These are phyloP conservation scores for Leptodontidium sp. DNA, from an alignment of 2,329 filamentous ascomycete genomes.

Conservation along the genomic window DNA sequence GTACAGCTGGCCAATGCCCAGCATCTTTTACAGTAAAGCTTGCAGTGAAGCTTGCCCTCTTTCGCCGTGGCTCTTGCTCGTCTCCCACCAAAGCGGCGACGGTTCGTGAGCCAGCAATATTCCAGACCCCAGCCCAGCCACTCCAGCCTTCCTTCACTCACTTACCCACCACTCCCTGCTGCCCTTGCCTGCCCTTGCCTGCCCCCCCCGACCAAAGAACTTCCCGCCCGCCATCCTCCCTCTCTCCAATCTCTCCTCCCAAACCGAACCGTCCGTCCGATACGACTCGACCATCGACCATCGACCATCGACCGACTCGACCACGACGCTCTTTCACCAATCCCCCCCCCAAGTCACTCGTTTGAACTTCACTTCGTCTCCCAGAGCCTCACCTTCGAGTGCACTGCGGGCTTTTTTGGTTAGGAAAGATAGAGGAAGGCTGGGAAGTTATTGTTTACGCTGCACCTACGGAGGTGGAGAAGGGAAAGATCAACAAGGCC, in stretches of 20 bases:
- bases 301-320: neutral
- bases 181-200: neutral
- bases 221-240: slow-evolving; percentile 2
- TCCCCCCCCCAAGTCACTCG: slow-evolving; percentile 29
- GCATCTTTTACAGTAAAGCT: neutral
- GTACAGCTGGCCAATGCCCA: neutral
- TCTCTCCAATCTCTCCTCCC: neutral
- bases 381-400: slow-evolving; percentile 25
- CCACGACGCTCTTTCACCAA: slow-evolving; percentile 23
- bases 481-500: slow-evolving; percentile 33
- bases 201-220: neutral
- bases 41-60: neutral
- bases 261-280: neutral
- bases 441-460: slow-evolving; percentile 23
- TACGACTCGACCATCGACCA: slow-evolving; percentile 8
- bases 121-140: neutral
- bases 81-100: slow-evolving; percentile 11
- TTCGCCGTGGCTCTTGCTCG: neutral
- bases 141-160: neutral
- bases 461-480: slow-evolving; percentile 23
- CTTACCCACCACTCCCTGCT: neutral
- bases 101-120: neutral
- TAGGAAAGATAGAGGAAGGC: slow-evolving; percentile 17
- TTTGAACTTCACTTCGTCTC: slow-evolving; percentile 38
- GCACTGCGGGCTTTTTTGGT: slow-evolving; percentile 34